phyloP scores from a whole-genome alignment of 2,329 filamentous ascomycete genomes.

The Elsinoe arachidis region DNA sequence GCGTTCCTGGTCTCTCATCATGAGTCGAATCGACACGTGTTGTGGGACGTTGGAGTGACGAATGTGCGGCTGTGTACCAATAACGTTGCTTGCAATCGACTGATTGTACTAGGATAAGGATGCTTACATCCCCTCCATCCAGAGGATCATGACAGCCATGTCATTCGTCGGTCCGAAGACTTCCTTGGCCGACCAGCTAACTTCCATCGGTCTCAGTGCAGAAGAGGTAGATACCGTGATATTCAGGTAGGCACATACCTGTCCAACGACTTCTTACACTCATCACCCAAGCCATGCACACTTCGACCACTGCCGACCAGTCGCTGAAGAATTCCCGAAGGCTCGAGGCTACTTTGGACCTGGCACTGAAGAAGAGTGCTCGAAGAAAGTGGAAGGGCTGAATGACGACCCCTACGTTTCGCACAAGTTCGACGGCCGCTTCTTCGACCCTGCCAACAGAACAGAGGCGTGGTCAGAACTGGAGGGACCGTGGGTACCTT shows the following conservation, averaged over 20 bases:
- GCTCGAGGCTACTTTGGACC: neutral
- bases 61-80: no score
- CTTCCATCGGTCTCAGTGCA: neutral
- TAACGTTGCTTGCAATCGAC: no score
- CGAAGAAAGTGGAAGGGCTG: neutral
- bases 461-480: neutral
- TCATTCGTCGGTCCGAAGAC: neutral
- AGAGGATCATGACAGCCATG: neutral
- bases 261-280: neutral
- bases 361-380: neutral
- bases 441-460: neutral
- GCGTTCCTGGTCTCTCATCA: neutral
- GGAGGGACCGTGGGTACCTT: neutral
- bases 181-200: neutral
- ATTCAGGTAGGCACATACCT: neutral
- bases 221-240: neutral
- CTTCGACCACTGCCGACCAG: neutral
- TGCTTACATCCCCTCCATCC: neutral
- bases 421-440: neutral
- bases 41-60: neutral
- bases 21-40: neutral
- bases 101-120: no score
- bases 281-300: neutral
- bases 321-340: neutral
- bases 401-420: neutral